phyloP scores from a whole-genome alignment of 148 eudicot genomes.

The Camellia lanceoleosa region DNA sequence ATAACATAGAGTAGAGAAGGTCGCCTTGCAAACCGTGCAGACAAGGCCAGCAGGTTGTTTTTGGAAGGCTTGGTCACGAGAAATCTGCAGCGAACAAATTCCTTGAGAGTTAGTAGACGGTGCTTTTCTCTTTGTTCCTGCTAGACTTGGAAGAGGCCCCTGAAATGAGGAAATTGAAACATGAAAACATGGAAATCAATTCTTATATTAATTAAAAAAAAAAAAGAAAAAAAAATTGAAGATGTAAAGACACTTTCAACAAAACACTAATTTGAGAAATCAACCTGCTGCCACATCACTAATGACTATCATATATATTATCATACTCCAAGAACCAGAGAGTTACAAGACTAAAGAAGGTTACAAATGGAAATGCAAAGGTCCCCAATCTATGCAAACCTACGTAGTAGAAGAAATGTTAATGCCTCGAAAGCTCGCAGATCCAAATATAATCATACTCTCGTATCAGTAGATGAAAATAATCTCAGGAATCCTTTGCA shows the following conservation, averaged over 20 bases:
- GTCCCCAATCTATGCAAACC: neutral
- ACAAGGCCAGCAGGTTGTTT: constrained; percentile 32
- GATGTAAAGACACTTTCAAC: neutral
- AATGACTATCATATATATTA: neutral
- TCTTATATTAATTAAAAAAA: neutral
- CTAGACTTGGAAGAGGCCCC: constrained; percentile 24
- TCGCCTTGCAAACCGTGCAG: constrained; percentile 24
- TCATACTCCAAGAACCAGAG: neutral
- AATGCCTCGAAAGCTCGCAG: neutral
- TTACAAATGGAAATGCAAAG: neutral
- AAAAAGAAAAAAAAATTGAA: neutral
- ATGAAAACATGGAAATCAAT: neutral
- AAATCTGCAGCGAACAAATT: neutral
- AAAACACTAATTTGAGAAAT: neutral
- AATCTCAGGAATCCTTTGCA: neutral
- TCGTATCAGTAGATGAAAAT: neutral
- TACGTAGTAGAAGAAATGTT: neutral
- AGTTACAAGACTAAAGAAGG: neutral
- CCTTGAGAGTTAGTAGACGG: constrained; percentile 17
- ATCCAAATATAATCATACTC: constrained; percentile 7
- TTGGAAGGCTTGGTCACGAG: constrained; percentile 13
- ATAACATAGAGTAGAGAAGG: constrained; percentile 26
- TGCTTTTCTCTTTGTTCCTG: constrained; percentile 24
- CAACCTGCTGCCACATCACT: constrained; percentile 2
- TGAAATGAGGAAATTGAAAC: constrained; percentile 2